Percentiles rank a stretch among this genome's conserved stretches.
These are phyloP conservation scores for Venturia nashicola DNA, from an alignment of 2,329 filamentous ascomycete genomes.

Conservation along the genomic window DNA sequence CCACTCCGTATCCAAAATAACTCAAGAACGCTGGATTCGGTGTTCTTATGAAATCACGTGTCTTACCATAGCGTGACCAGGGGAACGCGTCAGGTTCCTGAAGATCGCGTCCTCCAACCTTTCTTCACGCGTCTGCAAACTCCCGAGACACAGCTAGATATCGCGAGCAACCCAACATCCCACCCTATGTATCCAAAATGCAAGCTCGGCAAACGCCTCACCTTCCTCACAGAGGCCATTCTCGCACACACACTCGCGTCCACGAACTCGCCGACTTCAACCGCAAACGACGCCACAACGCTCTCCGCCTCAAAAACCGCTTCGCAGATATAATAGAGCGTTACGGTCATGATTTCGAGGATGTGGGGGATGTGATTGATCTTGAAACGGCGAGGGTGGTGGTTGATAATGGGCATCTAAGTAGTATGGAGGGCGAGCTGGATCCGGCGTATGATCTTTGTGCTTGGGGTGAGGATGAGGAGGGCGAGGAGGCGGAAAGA, in stretches of 20 bases:
- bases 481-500: neutral
- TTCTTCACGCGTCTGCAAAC: no score
- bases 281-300: conserved; percentile 44
- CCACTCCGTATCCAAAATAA: no score
- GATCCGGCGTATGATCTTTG: conserved; percentile 18
- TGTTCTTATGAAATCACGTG: no score
- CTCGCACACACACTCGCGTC: neutral
- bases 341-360: conserved; percentile 71
- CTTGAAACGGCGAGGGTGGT: conserved; percentile 67
- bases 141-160: no score
- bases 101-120: no score
- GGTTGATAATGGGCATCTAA: conserved; percentile 82
- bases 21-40: no score
- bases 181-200: no score
- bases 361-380: conserved; percentile 82
- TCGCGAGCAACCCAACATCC: no score
- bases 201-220: no score
- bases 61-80: no score
- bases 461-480: neutral
- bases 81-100: no score
- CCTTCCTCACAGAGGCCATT: no score
- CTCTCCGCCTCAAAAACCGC: conserved; percentile 62
- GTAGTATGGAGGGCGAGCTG: conserved; percentile 47
- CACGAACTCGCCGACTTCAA: conserved; percentile 2
- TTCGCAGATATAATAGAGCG: conserved; percentile 87